Evolutionary conservation across 1,284 basidiomycete species (phyloP).

Genomic region (Paramarasmius palmivorus): DNA sequence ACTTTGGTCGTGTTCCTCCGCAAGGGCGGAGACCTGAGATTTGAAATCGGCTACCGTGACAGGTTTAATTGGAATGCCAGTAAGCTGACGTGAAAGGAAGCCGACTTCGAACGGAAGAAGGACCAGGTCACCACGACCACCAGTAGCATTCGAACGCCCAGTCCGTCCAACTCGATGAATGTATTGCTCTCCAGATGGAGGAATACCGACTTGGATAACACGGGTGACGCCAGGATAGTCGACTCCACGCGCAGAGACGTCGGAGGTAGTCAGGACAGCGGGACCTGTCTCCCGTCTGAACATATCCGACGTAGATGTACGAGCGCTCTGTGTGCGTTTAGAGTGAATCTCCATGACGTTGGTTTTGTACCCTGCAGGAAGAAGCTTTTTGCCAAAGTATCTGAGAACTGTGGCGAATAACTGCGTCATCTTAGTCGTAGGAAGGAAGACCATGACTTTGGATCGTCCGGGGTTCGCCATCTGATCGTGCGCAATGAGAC

Average conservation of each 20-base stretch:
- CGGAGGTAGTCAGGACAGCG: conserved; percentile 81
- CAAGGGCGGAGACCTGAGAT: conserved; percentile 51
- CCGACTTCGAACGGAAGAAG: conserved; percentile 82
- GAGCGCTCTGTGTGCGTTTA: conserved; percentile 67
- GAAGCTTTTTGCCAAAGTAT: conserved; percentile 39
- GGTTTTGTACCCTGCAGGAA: conserved; percentile 54
- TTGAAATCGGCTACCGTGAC: conserved; percentile 53
- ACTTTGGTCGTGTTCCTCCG: conserved; percentile 50
- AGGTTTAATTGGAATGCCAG: conserved; percentile 72
- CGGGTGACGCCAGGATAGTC: conserved; percentile 92
- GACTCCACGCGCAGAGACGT: conserved; percentile 89
- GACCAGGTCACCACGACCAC: conserved; percentile 87
- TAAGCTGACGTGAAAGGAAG: conserved; percentile 69
- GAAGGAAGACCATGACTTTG: conserved; percentile 88
- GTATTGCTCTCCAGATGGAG: conserved; percentile 75
- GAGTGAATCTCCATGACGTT: conserved; percentile 87
- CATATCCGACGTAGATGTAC: conserved; percentile 62
- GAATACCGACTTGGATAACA: conserved; percentile 91
- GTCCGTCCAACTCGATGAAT: conserved; percentile 93
- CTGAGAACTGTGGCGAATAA: conserved; percentile 69
- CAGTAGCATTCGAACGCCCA: conserved; percentile 66
- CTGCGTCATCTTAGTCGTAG: conserved; percentile 88
- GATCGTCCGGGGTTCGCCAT: conserved; percentile 68
- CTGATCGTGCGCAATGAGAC: conserved; percentile 90
- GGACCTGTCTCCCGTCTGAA: conserved; percentile 72